Percentiles rank a stretch among this genome's conserved stretches.
These are phyloP conservation scores for Hypsizygus marmoreus DNA, from an alignment of 768 basidiomycete genomes.

Conservation along the genomic window DNA sequence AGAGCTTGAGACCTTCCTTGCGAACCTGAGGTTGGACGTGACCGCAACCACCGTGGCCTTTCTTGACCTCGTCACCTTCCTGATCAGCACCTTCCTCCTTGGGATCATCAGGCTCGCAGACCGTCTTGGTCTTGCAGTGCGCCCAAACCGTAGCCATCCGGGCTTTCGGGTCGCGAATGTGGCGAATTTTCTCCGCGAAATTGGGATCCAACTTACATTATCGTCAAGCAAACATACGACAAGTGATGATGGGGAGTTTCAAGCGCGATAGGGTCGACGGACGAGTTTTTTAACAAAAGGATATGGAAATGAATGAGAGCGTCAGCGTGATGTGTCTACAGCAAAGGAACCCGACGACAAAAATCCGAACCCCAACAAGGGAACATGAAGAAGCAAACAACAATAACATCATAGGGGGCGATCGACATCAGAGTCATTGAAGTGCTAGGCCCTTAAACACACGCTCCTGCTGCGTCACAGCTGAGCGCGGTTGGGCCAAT, in stretches of 20 bases:
- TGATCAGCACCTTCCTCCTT: slow-evolving; percentile 82
- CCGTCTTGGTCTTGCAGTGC: slow-evolving; percentile 85
- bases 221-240: slow-evolving; percentile 21
- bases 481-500: slow-evolving; percentile 51
- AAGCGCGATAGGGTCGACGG: slow-evolving; percentile 18
- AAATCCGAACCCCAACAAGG: slow-evolving; percentile 27
- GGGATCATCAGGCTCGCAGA: slow-evolving; percentile 86
- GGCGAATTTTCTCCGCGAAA: slow-evolving; percentile 86
- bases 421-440: slow-evolving; percentile 52
- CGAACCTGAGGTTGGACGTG: slow-evolving; percentile 86
- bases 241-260: slow-evolving; percentile 28
- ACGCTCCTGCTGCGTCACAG: slow-evolving; percentile 73
- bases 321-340: slow-evolving; percentile 63
- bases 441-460: slow-evolving; percentile 63
- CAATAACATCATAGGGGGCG: slow-evolving; percentile 60
- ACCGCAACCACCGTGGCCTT: slow-evolving; percentile 97
- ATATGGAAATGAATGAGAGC: slow-evolving; percentile 61
- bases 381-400: slow-evolving; percentile 26
- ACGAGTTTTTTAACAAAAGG: slow-evolving; percentile 29
- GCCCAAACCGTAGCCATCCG: slow-evolving; percentile 87
- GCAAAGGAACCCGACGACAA: slow-evolving; percentile 22
- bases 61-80: slow-evolving; percentile 73
- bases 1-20: slow-evolving; percentile 94
- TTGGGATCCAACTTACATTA: slow-evolving; percentile 74
- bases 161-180: slow-evolving; percentile 81